Percentiles rank a stretch among this genome's conserved stretches.
These are phyloP conservation scores for Medicago lupulina DNA, from an alignment of 306 rosid genomes.

Conservation along the genomic window DNA sequence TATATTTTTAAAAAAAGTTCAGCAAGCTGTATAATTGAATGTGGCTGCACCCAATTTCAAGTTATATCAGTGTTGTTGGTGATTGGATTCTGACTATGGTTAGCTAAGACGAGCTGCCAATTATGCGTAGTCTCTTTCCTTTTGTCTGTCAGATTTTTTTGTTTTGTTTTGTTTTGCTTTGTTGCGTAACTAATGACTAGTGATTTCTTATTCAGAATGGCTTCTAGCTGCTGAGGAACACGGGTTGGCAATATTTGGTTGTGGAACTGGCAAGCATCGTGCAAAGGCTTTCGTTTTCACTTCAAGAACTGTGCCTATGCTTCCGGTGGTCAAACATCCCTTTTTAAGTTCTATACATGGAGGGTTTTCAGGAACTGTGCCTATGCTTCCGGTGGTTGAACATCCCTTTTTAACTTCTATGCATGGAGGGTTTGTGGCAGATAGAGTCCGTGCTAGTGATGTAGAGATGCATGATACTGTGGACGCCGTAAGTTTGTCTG, in stretches of 20 bases:
- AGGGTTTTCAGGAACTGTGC: constrained; percentile 49
- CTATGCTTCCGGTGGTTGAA: constrained; percentile 44
- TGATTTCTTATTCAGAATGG: constrained; percentile 64
- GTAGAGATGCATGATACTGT: constrained; percentile 69
- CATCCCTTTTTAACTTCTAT: constrained; percentile 34
- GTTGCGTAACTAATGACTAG: constrained; percentile 3
- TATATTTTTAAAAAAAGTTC: constrained; percentile 33
- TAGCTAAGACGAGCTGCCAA: constrained; percentile 40
- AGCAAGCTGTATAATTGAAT: constrained; percentile 30
- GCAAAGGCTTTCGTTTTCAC: constrained; percentile 54
- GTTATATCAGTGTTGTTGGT: constrained; percentile 34
- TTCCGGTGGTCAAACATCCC: constrained; percentile 45
- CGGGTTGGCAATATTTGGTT: constrained; percentile 59
- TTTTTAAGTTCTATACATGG: constrained; percentile 20
- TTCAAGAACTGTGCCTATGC: constrained; percentile 51
- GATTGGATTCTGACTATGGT: constrained; percentile 40
- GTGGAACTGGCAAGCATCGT: constrained; percentile 51
- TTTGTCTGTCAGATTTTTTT: neutral
- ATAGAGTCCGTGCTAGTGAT: constrained; percentile 55
- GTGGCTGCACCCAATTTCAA: constrained; percentile 32
- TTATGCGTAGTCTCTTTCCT: constrained; percentile 9
- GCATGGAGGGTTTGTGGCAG: constrained; percentile 39
- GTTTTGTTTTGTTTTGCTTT: constrained; percentile 23
- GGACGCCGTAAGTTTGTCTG: constrained; percentile 43
- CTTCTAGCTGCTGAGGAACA: constrained; percentile 68